Evolutionary conservation across 2,329 filamentous ascomycete species (phyloP), one percentile per base, ranked within the genome.

Genomic region (Microcyclospora pomicola): DNA sequence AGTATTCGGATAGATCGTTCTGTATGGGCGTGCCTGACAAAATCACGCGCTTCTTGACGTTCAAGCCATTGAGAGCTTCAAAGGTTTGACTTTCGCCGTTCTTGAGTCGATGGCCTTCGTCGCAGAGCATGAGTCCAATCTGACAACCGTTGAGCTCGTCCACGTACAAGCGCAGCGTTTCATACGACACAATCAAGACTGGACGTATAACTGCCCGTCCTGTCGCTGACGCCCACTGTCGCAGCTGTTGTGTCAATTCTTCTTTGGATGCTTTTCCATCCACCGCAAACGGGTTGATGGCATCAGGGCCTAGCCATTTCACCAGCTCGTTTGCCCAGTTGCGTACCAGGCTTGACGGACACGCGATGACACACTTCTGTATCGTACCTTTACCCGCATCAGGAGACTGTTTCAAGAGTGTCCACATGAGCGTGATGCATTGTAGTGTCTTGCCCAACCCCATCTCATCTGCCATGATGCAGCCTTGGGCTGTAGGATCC

Each of bases 381-480:
- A 98, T 94, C 0, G 85, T 92, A 1, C 82, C 63, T 58, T 87
- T 95, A 14, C 91, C 91, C n/a, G 88, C 85, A 31, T 95, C 85
- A 0, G 91, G 84, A 0, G 87, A 93, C 56, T 98, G 91, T 59
- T 95, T 96, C 12, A 98, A 65, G 1, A 98, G 64, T 1, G 91
- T 98, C 91, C 91, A 98, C 69, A 98, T 80, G 35, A 98, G 71
- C 0, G 91, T 75, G 53, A 98, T 98, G 60, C 91, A 98, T 66
- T 98, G 91, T 32, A 98, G 64, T 51, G 91, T 98, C 65, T 98
- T 98, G 40, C 91, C 91, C 24, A 98, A 66, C 50, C 91, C 91
- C 91, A 98, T 98, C 58, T 95, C 91, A 58, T 98, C 91, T 37
- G 91, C 91, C 91, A 98, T 98, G 58, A 98, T 98, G 62, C 91